Base-by-base conservation (phyloP, 768 basidiomycete genomes). In the Serendipita sp. region DNA sequence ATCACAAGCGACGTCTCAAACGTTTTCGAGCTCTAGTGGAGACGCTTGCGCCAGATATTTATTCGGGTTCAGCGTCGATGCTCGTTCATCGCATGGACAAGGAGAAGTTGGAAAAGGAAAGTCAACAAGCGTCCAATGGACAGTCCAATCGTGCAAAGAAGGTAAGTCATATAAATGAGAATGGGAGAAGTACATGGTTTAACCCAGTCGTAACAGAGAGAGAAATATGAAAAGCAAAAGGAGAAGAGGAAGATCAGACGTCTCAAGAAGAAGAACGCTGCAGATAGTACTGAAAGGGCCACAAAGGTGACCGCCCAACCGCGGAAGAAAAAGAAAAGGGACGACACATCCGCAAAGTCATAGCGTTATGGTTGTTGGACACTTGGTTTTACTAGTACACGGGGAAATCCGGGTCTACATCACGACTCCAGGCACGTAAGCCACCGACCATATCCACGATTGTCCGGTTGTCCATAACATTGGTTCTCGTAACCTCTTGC, bases 401-500 rank as follows among this genome's bases (percentile, higher is more conserved):
- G 34, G 93, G 93, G 72, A 97, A 94, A 24, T 70, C 71, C 34
- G 78, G 75, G 74, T 97, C 89, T 7, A 94, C 82, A 15, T 86
- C 75, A 66, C 74, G 78, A 58, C 86, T 79, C 92, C 92, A 96
- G 32, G 88, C 87, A 69, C 78, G 75, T 58, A 96, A 74, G 0
- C 94, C 94, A 24, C 94, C 93, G 5, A 89, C 76, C 3, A 94
- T 78, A 73, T 95, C 88, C 69, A 76, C 81, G 16, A 88, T 76
- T 41, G 75, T 69, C 3, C 71, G 66, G 2, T 63, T 70, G 13
- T 70, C 68, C 38, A 66, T n/a, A 4, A 1, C 56, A 37, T 37
- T n/a, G 69, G 56, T 71, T 69, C 5, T 74, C 70, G 65, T 80
- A 73, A 69, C 64, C 3, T 56, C 44, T 32, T 67, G 63, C 18